Evolutionary conservation across 352 stramenopile genomes (phyloP).

Genomic region (Phytophthora tentaculata): DNA sequence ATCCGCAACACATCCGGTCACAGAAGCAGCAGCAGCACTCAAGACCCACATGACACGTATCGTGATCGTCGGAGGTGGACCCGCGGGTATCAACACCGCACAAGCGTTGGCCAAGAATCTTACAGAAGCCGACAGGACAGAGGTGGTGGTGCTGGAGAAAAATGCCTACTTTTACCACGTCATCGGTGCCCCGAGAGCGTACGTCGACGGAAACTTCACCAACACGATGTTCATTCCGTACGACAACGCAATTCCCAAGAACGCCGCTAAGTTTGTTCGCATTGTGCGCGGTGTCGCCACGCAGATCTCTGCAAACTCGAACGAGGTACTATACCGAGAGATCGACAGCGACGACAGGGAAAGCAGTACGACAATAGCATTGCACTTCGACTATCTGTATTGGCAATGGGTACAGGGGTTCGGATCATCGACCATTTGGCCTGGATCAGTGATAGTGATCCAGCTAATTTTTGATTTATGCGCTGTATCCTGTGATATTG

Average conservation of each 20-base stretch:
- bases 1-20: too few species aligned
- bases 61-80: slow-evolving; percentile 42
- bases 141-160: slow-evolving; percentile 51
- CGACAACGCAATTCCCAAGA: slow-evolving; percentile 34
- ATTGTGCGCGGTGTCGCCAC: slow-evolving; percentile 34
- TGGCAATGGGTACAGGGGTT: too few species aligned
- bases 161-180: slow-evolving; percentile 45
- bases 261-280: slow-evolving; percentile 23
- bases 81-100: slow-evolving; percentile 39
- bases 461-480: too few species aligned
- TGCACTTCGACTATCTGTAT: slow-evolving; percentile 50
- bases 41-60: slow-evolving; percentile 27
- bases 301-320: slow-evolving; percentile 28
- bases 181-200: slow-evolving; percentile 41
- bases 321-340: slow-evolving; percentile 29
- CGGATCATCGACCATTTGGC: too few species aligned
- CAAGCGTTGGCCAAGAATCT: slow-evolving; percentile 42
- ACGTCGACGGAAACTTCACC: slow-evolving; percentile 39
- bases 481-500: too few species aligned
- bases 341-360: slow-evolving; percentile 30
- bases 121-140: slow-evolving; percentile 21
- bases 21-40: too few species aligned
- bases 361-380: background rate
- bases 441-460: too few species aligned
- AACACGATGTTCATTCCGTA: slow-evolving; percentile 49